Evolutionary conservation across 345 rosid species (phyloP).

Genomic region (Turnera subulata): DNA sequence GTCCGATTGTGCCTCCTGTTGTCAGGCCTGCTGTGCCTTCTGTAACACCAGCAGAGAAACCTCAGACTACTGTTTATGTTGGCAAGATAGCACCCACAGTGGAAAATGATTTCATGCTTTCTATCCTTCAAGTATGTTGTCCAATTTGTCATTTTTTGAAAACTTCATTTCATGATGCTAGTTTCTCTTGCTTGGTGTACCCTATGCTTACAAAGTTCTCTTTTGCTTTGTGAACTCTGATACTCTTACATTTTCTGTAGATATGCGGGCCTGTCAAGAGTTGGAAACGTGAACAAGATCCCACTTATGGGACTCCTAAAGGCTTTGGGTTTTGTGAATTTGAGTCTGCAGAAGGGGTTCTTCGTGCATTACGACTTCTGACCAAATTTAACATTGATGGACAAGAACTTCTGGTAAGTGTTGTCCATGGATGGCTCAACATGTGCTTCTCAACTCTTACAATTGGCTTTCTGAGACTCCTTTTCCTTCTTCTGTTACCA

Average conservation of each 20-base stretch:
- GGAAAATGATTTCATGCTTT: conserved; percentile 82
- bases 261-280: conserved; percentile 89
- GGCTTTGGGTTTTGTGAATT: conserved; percentile 97
- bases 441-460: background rate
- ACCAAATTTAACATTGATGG: conserved; percentile 86
- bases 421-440: conserved; percentile 2
- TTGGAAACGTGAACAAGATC: conserved; percentile 86
- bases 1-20: conserved; percentile 62
- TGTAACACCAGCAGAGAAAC: conserved; percentile 75
- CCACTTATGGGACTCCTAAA: conserved; percentile 72
- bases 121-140: conserved; percentile 63
- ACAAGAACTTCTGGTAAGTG: conserved; percentile 82
- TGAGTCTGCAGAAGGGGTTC: conserved; percentile 94
- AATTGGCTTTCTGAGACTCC: no score
- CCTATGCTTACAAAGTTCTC: background rate
- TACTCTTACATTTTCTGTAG: conserved; percentile 34
- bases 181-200: conserved; percentile 2
- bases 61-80: conserved; percentile 91
- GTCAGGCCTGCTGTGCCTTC: conserved; percentile 70
- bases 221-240: conserved; percentile 4
- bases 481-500: no score
- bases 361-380: conserved; percentile 85
- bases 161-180: conserved; percentile 1
- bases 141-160: background rate
- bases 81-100: conserved; percentile 91